Percentiles rank a stretch among this genome's conserved stretches.
phyloP scores from a whole-genome alignment of 495 filamentous ascomycete species.

The Aspergillus egyptiacus region DNA sequence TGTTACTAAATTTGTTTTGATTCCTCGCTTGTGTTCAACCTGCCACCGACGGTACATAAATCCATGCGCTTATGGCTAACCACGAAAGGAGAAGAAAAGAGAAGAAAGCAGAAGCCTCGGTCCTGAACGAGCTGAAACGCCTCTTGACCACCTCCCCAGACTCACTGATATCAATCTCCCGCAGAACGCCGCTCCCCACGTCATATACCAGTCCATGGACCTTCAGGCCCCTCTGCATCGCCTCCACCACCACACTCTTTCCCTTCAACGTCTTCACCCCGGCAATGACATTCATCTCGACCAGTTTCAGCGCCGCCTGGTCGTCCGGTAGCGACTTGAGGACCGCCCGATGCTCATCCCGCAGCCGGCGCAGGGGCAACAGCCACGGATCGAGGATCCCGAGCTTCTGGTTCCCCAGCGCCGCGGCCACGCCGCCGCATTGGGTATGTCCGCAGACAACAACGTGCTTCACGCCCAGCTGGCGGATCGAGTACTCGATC shows the following conservation, averaged over 20 bases:
- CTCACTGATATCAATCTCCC: conserved; percentile 48
- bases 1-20: no score
- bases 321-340: conserved; percentile 47
- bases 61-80: no score
- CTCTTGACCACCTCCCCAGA: conserved; percentile 34
- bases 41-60: no score
- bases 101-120: conserved; percentile 17
- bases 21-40: no score
- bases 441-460: conserved; percentile 78
- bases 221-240: conserved; percentile 61
- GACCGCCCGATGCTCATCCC: conserved; percentile 40
- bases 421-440: conserved; percentile 72
- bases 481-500: conserved; percentile 74
- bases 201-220: conserved; percentile 72
- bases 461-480: conserved; percentile 74
- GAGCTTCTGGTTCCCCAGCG: conserved; percentile 59
- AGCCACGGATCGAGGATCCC: conserved; percentile 84
- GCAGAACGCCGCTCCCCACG: conserved; percentile 53
- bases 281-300: conserved; percentile 64
- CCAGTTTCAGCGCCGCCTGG: conserved; percentile 47
- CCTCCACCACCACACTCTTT: conserved; percentile 55
- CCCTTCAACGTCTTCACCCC: conserved; percentile 58
- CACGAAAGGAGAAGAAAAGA: neutral
- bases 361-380: conserved; percentile 59
- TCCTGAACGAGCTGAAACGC: conserved; percentile 39